A percentile compares a stretch with the other conserved stretches of the same genome.
phyloP scores from a whole-genome alignment of 352 stramenopile genomes.

The Thalassiosira hispida region DNA sequence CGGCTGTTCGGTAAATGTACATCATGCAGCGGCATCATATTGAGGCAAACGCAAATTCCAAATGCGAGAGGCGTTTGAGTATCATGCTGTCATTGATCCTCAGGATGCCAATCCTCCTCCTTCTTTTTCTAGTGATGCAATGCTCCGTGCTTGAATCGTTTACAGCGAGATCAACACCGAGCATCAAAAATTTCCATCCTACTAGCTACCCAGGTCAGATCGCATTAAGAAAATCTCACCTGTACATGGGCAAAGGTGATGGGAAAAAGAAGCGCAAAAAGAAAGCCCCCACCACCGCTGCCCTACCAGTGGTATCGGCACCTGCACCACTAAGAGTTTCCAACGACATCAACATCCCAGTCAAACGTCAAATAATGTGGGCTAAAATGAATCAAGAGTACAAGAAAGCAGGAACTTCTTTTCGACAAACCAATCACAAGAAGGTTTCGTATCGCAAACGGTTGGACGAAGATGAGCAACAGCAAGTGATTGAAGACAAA shows the following conservation, averaged over 20 bases:
- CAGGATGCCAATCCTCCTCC: neutral
- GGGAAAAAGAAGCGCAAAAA: conserved; percentile 78
- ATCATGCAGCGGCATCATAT: no score
- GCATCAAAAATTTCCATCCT: neutral
- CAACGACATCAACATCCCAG: conserved; percentile 75
- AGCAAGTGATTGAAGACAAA: conserved; percentile 62
- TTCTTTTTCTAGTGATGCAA: neutral
- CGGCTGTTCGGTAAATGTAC: no score
- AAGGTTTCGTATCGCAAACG: conserved; percentile 68
- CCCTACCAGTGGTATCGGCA: neutral
- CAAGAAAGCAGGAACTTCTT: conserved; percentile 36
- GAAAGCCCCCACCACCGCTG: conserved; percentile 27
- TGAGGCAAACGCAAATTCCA: no score
- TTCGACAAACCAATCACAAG: conserved; percentile 55
- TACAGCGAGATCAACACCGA: neutral
- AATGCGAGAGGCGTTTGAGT: no score
- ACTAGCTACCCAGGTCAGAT: neutral
- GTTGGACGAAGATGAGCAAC: conserved; percentile 70
- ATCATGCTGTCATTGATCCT: no score
- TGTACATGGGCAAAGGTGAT: conserved; percentile 78
- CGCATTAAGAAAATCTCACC: conserved; percentile 2
- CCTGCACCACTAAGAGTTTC: conserved; percentile 58
- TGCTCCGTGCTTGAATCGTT: conserved; percentile 16
- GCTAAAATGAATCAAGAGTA: conserved; percentile 59
- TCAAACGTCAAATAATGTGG: conserved; percentile 73